Evolutionary conservation across 1,284 basidiomycete species (phyloP).

Genomic region (Leccinum ambiguum): DNA sequence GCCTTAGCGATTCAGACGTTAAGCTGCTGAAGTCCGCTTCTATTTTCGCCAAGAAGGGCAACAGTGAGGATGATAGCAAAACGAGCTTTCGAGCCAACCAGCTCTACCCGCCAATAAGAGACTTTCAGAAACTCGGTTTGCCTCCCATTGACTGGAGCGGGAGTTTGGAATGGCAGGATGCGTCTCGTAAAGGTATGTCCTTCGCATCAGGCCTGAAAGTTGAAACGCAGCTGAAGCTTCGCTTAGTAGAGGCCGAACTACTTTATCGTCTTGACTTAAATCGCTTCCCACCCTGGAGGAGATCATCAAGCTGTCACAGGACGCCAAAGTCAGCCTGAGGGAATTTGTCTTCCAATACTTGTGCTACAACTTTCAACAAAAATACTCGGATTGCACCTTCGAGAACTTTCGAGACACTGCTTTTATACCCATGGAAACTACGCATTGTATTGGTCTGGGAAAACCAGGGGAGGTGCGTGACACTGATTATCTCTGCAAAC

Average conservation of each 20-base stretch:
- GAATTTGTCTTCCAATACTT: slow-evolving; percentile 71
- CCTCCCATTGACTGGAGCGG: slow-evolving; percentile 75
- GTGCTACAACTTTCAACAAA: slow-evolving; percentile 58
- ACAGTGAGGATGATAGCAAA: not conserved
- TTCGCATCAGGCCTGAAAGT: not conserved
- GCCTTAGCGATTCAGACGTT: not conserved
- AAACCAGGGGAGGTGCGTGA: slow-evolving; percentile 62
- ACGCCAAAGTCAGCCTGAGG: slow-evolving; percentile 39
- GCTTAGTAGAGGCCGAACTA: slow-evolving; percentile 32
- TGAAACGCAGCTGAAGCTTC: not conserved
- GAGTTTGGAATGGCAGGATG: slow-evolving; percentile 70
- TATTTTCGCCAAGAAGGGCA: slow-evolving; percentile 54
- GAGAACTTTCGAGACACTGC: slow-evolving; percentile 50
- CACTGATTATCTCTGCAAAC: not conserved
- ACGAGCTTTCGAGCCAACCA: slow-evolving; percentile 57
- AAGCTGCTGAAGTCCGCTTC: slow-evolving; percentile 60
- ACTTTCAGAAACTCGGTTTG: slow-evolving; percentile 69
- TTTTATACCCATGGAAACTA: slow-evolving; percentile 76
- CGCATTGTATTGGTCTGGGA: slow-evolving; percentile 44
- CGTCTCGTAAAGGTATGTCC: not conserved
- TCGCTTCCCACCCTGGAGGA: slow-evolving; percentile 67
- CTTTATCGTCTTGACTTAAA: slow-evolving; percentile 76
- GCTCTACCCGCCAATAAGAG: slow-evolving; percentile 81
- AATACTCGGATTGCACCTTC: slow-evolving; percentile 64
- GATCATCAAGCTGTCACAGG: slow-evolving; percentile 50